Evolutionary conservation across 371 early-diverging fungal genomes (phyloP).

Genomic region (Mortierella sp.): DNA sequence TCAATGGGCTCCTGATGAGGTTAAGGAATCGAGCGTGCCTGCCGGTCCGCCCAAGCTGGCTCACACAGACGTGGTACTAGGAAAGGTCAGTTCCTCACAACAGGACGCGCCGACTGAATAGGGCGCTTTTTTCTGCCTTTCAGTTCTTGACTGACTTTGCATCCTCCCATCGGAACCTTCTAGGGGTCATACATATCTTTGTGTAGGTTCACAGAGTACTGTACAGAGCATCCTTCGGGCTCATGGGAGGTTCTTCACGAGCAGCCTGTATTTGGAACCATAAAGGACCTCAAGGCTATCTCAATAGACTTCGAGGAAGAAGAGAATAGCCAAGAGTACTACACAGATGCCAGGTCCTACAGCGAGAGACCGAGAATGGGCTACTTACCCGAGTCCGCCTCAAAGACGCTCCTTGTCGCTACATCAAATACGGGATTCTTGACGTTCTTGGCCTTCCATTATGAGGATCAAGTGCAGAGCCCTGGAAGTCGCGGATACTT

Average conservation of each 20-base stretch:
- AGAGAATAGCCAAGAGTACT: neutral
- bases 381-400: constrained; percentile 27
- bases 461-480: neutral
- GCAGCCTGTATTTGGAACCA: constrained; percentile 52
- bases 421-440: constrained; percentile 47
- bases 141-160: neutral
- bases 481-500: constrained; percentile 17
- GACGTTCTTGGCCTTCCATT: constrained; percentile 48
- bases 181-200: constrained; percentile 46
- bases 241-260: constrained; percentile 30
- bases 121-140: no score
- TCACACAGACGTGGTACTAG: constrained; percentile 41
- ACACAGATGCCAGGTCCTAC: neutral
- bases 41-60: neutral
- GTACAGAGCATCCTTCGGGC: constrained; percentile 31
- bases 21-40: neutral
- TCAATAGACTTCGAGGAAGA: constrained; percentile 32
- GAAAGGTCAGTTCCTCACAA: constrained; percentile 27
- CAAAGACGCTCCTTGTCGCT: constrained; percentile 25
- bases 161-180: no score
- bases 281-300: constrained; percentile 44
- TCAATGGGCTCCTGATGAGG: constrained; percentile 28
- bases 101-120: neutral
- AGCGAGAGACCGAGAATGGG: constrained; percentile 23
- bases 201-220: constrained; percentile 23